A percentile compares a stretch with the other conserved stretches of the same genome.
phyloP scores from a whole-genome alignment of 371 early-diverging fungal genomes.

The Mortierella sp. region DNA sequence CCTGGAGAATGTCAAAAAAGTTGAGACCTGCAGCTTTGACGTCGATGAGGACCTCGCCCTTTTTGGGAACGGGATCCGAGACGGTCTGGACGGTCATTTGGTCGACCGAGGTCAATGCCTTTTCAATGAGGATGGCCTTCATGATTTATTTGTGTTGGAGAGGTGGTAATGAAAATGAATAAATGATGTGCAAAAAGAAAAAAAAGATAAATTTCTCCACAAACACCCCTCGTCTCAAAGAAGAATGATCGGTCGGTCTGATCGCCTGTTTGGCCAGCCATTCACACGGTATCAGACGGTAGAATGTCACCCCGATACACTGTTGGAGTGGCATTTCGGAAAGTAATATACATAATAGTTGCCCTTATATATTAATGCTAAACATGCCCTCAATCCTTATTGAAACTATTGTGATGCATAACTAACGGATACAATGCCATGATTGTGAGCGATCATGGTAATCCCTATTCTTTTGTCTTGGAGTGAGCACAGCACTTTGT shows the following conservation, averaged over 20 bases:
- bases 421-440: too few relatives aligned
- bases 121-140: constrained; percentile 78
- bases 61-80: constrained; percentile 69
- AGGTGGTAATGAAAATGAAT: not conserved
- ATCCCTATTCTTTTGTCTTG: too few relatives aligned
- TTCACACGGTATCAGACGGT: too few relatives aligned
- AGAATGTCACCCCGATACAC: too few relatives aligned
- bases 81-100: constrained; percentile 74
- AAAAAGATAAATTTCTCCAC: not conserved
- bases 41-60: constrained; percentile 75
- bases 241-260: constrained; percentile 47
- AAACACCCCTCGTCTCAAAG: not conserved
- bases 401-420: too few relatives aligned
- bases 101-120: constrained; percentile 78
- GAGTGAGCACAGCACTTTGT: too few relatives aligned
- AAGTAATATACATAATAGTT: too few relatives aligned
- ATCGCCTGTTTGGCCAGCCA: constrained; percentile 25
- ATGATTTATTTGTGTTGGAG: constrained; percentile 49
- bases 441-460: too few relatives aligned
- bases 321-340: too few relatives aligned
- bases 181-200: not conserved
- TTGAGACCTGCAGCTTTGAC: constrained; percentile 83
- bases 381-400: too few relatives aligned
- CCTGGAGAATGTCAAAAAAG: constrained; percentile 89
- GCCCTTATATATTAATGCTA: too few relatives aligned